Evolutionary conservation across 2,329 filamentous ascomycete genomes (phyloP).

Genomic region (Teratosphaeria viscida): DNA sequence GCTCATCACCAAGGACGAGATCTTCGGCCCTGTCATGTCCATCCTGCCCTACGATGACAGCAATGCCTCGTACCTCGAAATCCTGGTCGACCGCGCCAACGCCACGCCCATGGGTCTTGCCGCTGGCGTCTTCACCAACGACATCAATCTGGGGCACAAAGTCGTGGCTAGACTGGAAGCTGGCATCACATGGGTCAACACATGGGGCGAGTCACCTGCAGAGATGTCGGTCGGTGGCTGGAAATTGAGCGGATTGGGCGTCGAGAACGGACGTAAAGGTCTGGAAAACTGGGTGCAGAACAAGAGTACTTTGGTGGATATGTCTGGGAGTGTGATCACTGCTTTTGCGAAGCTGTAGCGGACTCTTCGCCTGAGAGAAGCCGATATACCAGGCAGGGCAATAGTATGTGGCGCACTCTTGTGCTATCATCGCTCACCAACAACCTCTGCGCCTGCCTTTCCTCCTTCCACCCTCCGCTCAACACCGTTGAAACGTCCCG

Average conservation of each 20-base stretch:
- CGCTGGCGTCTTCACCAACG: conserved; percentile 70
- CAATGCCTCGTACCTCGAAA: conserved; percentile 43
- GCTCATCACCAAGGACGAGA: conserved; percentile 71
- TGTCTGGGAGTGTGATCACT: conserved; percentile 58
- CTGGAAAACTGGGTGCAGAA: conserved; percentile 75
- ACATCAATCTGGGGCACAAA: conserved; percentile 63
- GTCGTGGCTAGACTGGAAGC: conserved; percentile 63
- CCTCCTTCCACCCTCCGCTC: neutral
- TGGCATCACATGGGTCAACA: conserved; percentile 87
- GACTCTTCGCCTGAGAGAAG: neutral
- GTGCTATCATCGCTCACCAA: neutral
- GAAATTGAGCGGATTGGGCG: conserved; percentile 80
- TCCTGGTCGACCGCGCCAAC: conserved; percentile 64
- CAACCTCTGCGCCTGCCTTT: neutral
- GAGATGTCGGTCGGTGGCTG: conserved; percentile 90
- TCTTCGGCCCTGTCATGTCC: conserved; percentile 80
- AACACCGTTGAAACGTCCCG: neutral
- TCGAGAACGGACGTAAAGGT: conserved; percentile 74
- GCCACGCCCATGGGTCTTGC: conserved; percentile 67
- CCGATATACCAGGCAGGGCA: too few relatives aligned
- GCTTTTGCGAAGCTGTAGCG: conserved; percentile 23
- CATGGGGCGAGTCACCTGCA: conserved; percentile 83
- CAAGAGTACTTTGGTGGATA: conserved; percentile 80
- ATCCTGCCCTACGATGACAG: conserved; percentile 57
- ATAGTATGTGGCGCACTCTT: neutral